phyloP scores from a whole-genome alignment of 495 filamentous ascomycete genomes.

The Hypoxylon subgilvum region DNA sequence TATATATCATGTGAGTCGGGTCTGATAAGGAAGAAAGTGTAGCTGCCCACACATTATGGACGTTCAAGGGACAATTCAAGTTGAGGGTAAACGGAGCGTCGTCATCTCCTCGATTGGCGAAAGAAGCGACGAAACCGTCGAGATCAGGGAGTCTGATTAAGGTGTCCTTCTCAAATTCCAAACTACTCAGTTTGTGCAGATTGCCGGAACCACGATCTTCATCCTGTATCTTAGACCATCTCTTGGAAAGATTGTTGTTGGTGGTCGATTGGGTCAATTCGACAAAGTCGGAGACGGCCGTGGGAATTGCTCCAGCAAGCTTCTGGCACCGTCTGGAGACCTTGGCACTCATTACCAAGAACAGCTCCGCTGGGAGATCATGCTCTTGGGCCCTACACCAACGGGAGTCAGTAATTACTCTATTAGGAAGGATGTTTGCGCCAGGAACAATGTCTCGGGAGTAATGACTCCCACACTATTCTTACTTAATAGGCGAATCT shows the following conservation, averaged over 20 bases:
- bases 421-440: too few species aligned
- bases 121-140: slow-evolving; percentile 3
- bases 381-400: too few species aligned
- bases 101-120: neutral
- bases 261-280: slow-evolving; percentile 3
- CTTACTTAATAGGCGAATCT: too few species aligned
- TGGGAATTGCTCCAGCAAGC: slow-evolving; percentile 23
- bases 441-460: too few species aligned
- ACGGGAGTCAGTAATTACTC: too few species aligned
- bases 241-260: neutral
- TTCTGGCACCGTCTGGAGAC: slow-evolving; percentile 57
- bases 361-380: slow-evolving; percentile 39
- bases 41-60: neutral
- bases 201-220: neutral
- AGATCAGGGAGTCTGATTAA: neutral
- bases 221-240: slow-evolving; percentile 20
- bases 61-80: neutral
- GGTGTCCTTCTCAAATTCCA: slow-evolving; percentile 17
- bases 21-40: neutral
- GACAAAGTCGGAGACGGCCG: slow-evolving; percentile 25
- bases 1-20: neutral
- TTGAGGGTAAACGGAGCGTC: too few species aligned
- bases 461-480: too few species aligned
- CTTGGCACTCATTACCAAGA: slow-evolving; percentile 59
- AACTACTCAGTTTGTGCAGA: neutral